phyloP scores from a whole-genome alignment of 768 basidiomycete species.

The Pleurotus tuber-regium region DNA sequence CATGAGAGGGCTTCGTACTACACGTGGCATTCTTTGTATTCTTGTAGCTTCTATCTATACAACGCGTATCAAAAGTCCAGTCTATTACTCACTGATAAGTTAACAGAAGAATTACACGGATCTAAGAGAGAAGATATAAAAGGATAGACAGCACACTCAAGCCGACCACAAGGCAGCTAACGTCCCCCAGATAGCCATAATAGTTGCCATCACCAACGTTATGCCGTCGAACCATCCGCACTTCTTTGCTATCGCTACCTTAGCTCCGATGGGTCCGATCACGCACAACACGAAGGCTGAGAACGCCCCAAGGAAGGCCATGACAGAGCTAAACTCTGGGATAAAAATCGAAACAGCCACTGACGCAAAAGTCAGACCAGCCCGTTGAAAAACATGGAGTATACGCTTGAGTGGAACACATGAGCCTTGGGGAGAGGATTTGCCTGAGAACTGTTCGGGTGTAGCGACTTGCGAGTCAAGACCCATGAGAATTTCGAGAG shows the following conservation, averaged over 20 bases:
- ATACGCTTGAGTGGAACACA: constrained; percentile 33
- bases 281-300: constrained; percentile 75
- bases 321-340: constrained; percentile 78
- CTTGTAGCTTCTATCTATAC: too few species aligned
- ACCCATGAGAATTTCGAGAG: constrained; percentile 75
- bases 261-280: constrained; percentile 74
- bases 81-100: not conserved
- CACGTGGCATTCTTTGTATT: constrained; percentile 4
- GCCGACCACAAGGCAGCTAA: constrained; percentile 53
- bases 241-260: constrained; percentile 52
- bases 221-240: constrained; percentile 51
- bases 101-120: too few species aligned
- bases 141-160: too few species aligned
- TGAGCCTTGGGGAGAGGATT: constrained; percentile 22
- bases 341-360: constrained; percentile 71
- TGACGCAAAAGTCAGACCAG: constrained; percentile 54
- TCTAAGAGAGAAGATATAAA: too few species aligned
- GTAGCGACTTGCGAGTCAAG: constrained; percentile 44
- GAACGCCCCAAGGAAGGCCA: constrained; percentile 93
- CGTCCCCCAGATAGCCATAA: constrained; percentile 83
- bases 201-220: constrained; percentile 47
- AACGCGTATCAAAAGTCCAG: too few species aligned
- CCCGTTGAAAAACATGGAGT: constrained; percentile 52
- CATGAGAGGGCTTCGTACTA: constrained; percentile 28
- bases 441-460: constrained; percentile 37